phyloP scores from a whole-genome alignment of 1,139 yeast genomes.

The Pichia sp. region DNA sequence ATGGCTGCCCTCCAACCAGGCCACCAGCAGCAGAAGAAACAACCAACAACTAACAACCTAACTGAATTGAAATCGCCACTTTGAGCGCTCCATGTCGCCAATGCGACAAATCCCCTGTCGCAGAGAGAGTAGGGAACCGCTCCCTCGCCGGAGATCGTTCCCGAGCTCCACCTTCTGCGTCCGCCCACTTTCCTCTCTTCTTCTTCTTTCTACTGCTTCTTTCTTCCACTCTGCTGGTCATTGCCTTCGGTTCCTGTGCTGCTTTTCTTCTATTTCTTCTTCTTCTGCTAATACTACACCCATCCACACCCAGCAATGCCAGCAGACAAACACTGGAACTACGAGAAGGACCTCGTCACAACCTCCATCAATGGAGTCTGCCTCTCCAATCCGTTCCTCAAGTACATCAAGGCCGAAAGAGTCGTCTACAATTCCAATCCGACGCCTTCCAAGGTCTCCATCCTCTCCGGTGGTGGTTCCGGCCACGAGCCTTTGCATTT shows the following conservation, averaged over 20 bases:
- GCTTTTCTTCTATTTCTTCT: neutral
- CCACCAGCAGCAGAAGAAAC: no score
- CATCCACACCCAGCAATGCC: constrained; percentile 14
- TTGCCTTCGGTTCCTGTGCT: no score
- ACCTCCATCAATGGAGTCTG: constrained; percentile 67
- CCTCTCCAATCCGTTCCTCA: constrained; percentile 63
- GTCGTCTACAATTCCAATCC: constrained; percentile 53
- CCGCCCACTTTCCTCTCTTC: no score
- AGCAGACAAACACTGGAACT: constrained; percentile 50
- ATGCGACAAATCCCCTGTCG: no score
- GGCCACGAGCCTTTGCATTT: constrained; percentile 97
- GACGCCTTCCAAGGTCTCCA: constrained; percentile 53
- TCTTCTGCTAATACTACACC: neutral
- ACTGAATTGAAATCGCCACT: no score
- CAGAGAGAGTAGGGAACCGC: no score
- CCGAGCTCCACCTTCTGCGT: no score
- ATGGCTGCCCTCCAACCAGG: no score
- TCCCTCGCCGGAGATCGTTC: no score
- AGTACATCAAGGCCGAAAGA: constrained; percentile 63
- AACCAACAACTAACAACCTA: no score
- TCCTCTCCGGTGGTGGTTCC: constrained; percentile 91
- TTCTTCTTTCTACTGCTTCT: neutral
- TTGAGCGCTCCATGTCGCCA: no score
- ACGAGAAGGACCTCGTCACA: constrained; percentile 58
- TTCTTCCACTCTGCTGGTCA: neutral